Base-by-base conservation (phyloP, 2,329 filamentous ascomycete genomes). In the Colletotrichum acutatum region DNA sequence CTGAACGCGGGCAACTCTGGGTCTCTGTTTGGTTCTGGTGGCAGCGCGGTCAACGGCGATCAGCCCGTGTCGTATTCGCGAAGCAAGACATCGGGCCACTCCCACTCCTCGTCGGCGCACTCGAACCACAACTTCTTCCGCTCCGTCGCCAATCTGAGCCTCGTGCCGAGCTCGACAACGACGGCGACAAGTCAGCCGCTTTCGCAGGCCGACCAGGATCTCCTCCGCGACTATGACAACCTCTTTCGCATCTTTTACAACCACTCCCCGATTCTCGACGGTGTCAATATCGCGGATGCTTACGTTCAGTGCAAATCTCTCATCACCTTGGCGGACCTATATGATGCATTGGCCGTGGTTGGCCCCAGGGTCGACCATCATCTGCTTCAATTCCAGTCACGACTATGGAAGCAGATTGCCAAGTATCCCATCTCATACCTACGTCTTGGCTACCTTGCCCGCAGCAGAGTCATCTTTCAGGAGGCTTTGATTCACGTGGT, bases 161-260 rank as follows among this genome's bases (percentile, higher is more conserved):
- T 90, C 7, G 79, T 84, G 0, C 81, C 85, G 8, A 78, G 92
- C 85, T 70, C 75, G 88, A 72, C 86, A 83, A 72, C 82, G 28
- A 24, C 60, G n/a, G 19, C 71, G 65, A 73, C 72, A n/a, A 61
- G 79, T 5, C 80, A 82, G 3, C 82, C 87, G 28, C 83, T 89
- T 19, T 89, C 87, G 16, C 88, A 90, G 71, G 87, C 90, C 59
- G 90, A 94, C 66, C 86, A 94, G 78, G 94, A 97, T 75, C 89
- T 95, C 26, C 88, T 98, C 59, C 94, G 94, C 77, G 94, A 98
- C 84, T 98, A 98, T 82, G 95, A 98, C 81, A 98, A 98, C 81
- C 88, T 98, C 26, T 97, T 98, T 81, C 94, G 95, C 78, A 93
- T 97, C 74, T 98, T 98, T 86, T 98, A 98, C 87, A 98, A 98